phyloP scores from a whole-genome alignment of 257 asterid species.

The Lycium barbarum region DNA sequence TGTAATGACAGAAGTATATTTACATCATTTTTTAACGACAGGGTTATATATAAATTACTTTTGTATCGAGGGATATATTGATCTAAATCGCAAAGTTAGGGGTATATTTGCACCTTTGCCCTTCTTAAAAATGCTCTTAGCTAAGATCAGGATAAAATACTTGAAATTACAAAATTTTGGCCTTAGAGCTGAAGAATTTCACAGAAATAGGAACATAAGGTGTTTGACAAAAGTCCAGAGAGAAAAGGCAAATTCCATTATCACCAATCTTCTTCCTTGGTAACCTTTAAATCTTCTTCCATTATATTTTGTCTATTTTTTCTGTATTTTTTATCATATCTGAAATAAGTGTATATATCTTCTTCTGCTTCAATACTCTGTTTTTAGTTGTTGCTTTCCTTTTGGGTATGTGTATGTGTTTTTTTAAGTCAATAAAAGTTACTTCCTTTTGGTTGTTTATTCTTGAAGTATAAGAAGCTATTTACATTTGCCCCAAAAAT shows the following conservation, averaged over 20 bases:
- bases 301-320: neutral
- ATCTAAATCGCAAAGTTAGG: no score
- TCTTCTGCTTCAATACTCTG: no score
- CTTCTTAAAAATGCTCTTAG: no score
- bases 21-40: no score
- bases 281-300: neutral
- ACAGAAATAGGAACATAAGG: neutral
- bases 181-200: no score
- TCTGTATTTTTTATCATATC: neutral
- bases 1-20: no score
- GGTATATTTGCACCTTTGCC: no score
- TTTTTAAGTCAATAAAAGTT: neutral
- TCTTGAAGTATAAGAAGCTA: neutral
- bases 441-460: neutral
- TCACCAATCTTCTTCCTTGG: neutral
- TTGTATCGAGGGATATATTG: no score
- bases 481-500: neutral
- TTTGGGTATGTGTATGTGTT: neutral
- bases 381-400: neutral
- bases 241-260: neutral
- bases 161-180: neutral
- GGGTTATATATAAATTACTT: no score
- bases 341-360: no score
- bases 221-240: no score
- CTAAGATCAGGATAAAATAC: no score